Evolutionary conservation across 169 alveolate genomes (phyloP).

Genomic region (Cryptosporidium viatorum): DNA sequence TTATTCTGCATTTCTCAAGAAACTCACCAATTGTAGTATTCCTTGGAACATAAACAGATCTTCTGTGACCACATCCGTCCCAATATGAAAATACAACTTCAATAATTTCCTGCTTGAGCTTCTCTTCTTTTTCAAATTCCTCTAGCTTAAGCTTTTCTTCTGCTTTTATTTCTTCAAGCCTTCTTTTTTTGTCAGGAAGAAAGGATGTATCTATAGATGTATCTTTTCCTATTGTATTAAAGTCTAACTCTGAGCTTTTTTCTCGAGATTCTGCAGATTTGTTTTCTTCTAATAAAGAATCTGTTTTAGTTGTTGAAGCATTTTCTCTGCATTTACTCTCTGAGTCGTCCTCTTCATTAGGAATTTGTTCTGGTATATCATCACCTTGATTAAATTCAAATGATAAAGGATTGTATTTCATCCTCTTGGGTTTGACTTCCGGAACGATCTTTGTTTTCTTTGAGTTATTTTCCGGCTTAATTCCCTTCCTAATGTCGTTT

Average conservation of each 20-base stretch:
- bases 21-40: constrained; percentile 78
- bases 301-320: not conserved
- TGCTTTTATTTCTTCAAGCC: constrained; percentile 1
- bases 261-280: not conserved
- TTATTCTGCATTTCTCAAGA: constrained; percentile 74
- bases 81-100: constrained; percentile 80
- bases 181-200: constrained; percentile 55
- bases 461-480: not conserved
- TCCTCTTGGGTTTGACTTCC: not conserved
- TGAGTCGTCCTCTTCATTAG: not conserved
- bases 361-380: not conserved
- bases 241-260: not conserved
- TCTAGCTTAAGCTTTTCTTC: constrained; percentile 13
- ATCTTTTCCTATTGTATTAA: constrained; percentile 40
- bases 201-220: constrained; percentile 47
- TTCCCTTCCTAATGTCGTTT: not conserved
- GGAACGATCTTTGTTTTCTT: not conserved
- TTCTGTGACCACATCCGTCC: constrained; percentile 83
- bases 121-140: constrained; percentile 54
- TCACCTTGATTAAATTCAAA: constrained; percentile 9
- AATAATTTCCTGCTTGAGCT: constrained; percentile 65
- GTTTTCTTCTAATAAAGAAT: not conserved
- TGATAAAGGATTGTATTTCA: constrained; percentile 4
- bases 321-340: not conserved
- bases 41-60: constrained; percentile 70